phyloP scores from a whole-genome alignment of 176 grass and related monocot species.

The Pharus latifolius region DNA sequence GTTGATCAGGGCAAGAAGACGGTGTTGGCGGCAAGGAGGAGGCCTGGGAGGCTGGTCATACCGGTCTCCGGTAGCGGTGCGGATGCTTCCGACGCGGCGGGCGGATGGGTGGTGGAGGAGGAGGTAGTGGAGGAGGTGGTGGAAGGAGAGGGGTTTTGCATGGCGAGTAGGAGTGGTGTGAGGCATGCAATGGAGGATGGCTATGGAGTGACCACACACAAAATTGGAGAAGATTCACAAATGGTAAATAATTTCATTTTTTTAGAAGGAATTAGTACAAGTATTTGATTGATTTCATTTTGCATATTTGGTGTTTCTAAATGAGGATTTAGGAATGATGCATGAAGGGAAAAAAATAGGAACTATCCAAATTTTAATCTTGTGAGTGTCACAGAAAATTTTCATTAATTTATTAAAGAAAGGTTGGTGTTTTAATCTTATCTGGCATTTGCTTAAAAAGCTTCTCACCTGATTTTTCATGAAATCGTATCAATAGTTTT shows the following conservation, averaged over 20 bases:
- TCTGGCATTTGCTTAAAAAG: no score
- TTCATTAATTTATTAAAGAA: no score
- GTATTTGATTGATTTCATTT: background rate
- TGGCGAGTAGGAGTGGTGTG: conserved; percentile 50
- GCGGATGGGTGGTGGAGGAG: background rate
- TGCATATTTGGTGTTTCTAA: no score
- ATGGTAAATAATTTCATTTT: conserved; percentile 29
- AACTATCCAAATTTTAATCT: no score
- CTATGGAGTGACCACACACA: conserved; percentile 23
- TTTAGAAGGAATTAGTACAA: background rate
- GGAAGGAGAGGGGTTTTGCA: conserved; percentile 42
- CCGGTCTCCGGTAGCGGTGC: conserved; percentile 19
- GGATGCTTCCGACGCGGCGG: background rate
- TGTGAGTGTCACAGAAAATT: no score
- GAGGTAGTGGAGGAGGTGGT: conserved; percentile 14
- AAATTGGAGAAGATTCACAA: conserved; percentile 17
- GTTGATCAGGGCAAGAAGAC: background rate
- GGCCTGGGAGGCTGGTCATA: conserved; percentile 51
- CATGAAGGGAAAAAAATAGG: no score
- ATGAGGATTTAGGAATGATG: background rate
- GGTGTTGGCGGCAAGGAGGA: conserved; percentile 23
- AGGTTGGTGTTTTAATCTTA: no score
- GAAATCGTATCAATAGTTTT: no score
- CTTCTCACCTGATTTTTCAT: no score
- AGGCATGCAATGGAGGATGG: conserved; percentile 83